Percentiles rank a stretch among this genome's conserved stretches.
These are phyloP conservation scores for Trypanosoma melophagium DNA, from an alignment of 208 protist genomes.

Conservation along the genomic window DNA sequence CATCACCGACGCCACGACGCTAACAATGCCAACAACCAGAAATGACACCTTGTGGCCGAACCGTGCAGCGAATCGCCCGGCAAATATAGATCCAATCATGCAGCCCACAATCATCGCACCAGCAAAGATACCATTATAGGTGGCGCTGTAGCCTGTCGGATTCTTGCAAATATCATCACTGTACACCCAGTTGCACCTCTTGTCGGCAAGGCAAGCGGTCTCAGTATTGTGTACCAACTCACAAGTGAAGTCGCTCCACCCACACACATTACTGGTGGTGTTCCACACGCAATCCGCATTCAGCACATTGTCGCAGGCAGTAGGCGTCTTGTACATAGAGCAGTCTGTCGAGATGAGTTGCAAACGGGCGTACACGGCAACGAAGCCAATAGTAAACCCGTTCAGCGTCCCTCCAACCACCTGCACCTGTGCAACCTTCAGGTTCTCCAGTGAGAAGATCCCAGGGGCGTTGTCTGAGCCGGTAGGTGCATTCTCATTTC, in stretches of 20 bases:
- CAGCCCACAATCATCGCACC: constrained; percentile 80
- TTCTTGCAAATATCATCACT: constrained; percentile 43
- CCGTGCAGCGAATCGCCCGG: constrained; percentile 36
- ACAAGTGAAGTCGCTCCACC: constrained; percentile 44
- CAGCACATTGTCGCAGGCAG: constrained; percentile 39
- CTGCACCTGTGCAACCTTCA: constrained; percentile 53
- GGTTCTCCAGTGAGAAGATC: constrained; percentile 49
- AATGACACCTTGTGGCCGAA: constrained; percentile 65
- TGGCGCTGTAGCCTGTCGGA: constrained; percentile 45
- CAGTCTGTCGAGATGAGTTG: constrained; percentile 66
- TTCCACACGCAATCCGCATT: constrained; percentile 67
- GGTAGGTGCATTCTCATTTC: background rate
- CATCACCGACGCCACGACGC: constrained; percentile 52
- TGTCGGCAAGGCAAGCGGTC: constrained; percentile 28
- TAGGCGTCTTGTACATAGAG: constrained; percentile 32
- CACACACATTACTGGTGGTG: constrained; percentile 29
- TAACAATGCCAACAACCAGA: constrained; percentile 54
- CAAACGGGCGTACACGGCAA: constrained; percentile 64
- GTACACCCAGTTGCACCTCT: constrained; percentile 59
- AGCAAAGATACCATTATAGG: constrained; percentile 80
- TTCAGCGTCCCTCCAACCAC: constrained; percentile 51
- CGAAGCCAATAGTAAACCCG: constrained; percentile 77
- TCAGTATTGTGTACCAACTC: constrained; percentile 21
- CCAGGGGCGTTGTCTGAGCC: background rate
- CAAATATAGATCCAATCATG: constrained; percentile 74